Percentiles rank a stretch among this genome's conserved stretches.
These are phyloP conservation scores for Cystobasidiaceae sp. DNA, from an alignment of 1,284 basidiomycete genomes.

Conservation along the genomic window DNA sequence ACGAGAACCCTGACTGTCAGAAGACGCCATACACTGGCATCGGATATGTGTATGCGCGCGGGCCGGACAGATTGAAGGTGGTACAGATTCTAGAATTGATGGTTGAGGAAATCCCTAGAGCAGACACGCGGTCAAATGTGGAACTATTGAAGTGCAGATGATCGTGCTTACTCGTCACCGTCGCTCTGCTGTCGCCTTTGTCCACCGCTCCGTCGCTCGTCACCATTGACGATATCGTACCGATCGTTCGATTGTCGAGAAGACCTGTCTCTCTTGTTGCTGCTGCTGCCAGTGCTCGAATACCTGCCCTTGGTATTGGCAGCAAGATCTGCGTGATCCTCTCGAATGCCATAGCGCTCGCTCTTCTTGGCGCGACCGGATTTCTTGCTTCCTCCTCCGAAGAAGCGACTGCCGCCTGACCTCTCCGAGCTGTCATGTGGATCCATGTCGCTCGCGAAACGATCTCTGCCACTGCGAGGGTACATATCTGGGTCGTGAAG, in stretches of 20 bases:
- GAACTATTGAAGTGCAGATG: no score
- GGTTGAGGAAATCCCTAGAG: slow-evolving; percentile 23
- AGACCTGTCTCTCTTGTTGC: neutral
- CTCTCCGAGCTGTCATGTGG: neutral
- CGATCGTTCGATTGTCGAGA: slow-evolving; percentile 1
- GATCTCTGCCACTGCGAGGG: neutral
- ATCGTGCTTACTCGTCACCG: slow-evolving; percentile 11
- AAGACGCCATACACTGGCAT: no score
- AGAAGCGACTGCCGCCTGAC: neutral
- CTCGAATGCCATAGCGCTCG: slow-evolving; percentile 23
- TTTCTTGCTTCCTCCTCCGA: slow-evolving; percentile 18
- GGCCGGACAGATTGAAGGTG: neutral
- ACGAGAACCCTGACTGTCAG: no score
- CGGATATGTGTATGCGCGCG: neutral
- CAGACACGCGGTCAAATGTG: neutral
- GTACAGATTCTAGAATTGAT: slow-evolving; percentile 17
- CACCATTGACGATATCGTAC: slow-evolving; percentile 16
- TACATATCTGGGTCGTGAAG: slow-evolving; percentile 21
- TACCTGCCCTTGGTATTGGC: neutral
- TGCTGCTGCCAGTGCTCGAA: neutral
- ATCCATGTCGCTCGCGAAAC: neutral
- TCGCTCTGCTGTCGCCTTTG: neutral
- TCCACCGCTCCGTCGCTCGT: neutral
- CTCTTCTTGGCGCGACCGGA: slow-evolving; percentile 24
- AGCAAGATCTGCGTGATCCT: slow-evolving; percentile 16